Evolutionary conservation across 2,329 filamentous ascomycete species (phyloP).

Genomic region (Penicillium sp.): DNA sequence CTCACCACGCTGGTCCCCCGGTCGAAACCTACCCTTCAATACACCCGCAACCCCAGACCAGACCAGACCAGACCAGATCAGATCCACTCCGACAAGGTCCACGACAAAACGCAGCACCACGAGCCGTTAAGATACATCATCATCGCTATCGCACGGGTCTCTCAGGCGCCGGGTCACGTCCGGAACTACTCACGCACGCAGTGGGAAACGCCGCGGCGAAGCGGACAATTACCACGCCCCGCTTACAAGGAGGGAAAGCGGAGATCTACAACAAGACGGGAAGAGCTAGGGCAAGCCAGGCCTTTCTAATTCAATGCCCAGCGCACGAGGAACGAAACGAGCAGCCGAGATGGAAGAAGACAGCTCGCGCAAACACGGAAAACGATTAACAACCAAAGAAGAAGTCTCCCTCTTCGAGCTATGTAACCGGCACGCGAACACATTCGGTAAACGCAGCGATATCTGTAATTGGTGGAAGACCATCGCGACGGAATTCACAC

Average conservation of each 20-base stretch:
- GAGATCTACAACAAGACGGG: too few relatives aligned
- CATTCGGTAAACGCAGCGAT: constrained; percentile 46
- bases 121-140: background rate
- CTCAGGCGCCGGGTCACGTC: background rate
- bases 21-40: too few relatives aligned
- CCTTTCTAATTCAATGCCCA: background rate
- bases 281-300: too few relatives aligned
- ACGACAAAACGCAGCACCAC: background rate
- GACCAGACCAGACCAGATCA: background rate
- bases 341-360: constrained; percentile 11
- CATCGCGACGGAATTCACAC: constrained; percentile 43
- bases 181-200: too few relatives aligned
- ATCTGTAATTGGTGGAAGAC: constrained; percentile 49
- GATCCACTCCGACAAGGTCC: background rate
- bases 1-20: too few relatives aligned
- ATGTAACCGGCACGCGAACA: constrained; percentile 42
- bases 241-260: too few relatives aligned
- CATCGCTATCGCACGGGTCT: background rate
- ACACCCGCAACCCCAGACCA: background rate
- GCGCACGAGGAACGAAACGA: background rate
- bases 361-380: constrained; percentile 39
- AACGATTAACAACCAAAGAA: constrained; percentile 45
- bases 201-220: background rate
- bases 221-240: background rate
- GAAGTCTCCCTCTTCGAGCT: constrained; percentile 47